phyloP scores from a whole-genome alignment of 2,329 filamentous ascomycete genomes.

The Beauveria asiatica region DNA sequence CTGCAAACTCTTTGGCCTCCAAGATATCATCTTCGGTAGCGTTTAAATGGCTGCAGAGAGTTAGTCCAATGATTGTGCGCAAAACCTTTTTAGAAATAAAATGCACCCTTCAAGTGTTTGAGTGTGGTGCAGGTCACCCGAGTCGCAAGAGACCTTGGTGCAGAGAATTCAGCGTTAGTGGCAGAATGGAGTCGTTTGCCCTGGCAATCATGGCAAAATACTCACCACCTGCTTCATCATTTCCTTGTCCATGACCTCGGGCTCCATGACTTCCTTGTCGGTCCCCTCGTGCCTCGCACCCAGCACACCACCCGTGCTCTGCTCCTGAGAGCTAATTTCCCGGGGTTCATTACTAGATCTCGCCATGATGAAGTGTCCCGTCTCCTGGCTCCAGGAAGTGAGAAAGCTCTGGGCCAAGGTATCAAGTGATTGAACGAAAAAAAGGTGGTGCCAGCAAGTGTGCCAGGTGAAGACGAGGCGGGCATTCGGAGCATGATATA shows the following conservation, averaged over 20 bases:
- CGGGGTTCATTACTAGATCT: not conserved
- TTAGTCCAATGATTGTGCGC: not conserved
- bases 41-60: slow-evolving; percentile 15
- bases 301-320: slow-evolving; percentile 2
- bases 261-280: not conserved
- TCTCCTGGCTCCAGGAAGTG: not conserved
- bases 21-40: slow-evolving; percentile 23
- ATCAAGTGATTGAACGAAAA: not conserved
- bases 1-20: slow-evolving; percentile 23
- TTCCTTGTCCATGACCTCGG: no score
- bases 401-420: not conserved
- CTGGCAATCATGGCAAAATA: not conserved
- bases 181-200: no score
- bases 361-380: slow-evolving; percentile 1
- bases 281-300: not conserved
- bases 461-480: not conserved
- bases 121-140: not conserved
- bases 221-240: not conserved
- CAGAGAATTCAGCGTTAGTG: not conserved
- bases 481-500: slow-evolving; percentile 3
- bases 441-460: not conserved
- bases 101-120: slow-evolving; percentile 7
- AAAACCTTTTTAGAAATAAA: not conserved
- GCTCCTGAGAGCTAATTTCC: not conserved
- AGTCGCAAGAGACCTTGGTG: not conserved